Evolutionary conservation across 768 basidiomycete genomes (phyloP), one percentile per base, ranked within the genome.

Genomic region (Macrocybe gigantea): DNA sequence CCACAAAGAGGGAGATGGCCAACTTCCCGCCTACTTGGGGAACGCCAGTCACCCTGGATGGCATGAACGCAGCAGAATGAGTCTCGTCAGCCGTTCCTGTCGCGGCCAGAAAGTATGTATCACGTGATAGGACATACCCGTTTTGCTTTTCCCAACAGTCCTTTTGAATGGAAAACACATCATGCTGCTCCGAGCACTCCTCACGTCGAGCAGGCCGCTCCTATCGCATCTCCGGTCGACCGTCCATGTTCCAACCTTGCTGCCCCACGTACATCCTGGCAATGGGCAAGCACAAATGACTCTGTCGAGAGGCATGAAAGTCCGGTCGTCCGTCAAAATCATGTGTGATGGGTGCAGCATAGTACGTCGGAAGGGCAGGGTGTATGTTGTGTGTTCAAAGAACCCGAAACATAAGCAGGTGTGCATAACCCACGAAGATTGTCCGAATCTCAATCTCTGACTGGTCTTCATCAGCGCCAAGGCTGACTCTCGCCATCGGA

Each of bases 341-440:
- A 88, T 95, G 82, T 99, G 95, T 66, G 92, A 93, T 52, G 91
- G 93, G 9, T 99, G 95, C 69, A 82, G 74, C 54, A 71, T 95
- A 41, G 95, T 97, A 33, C 79, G 77, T 66, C 73, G 94, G 58
- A 93, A 96, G 64, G 93, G 93, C 39, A 82, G 86, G 57, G 79
- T 97, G 33, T 96, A 94, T 67, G 83, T 97, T 38, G 79, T 96
- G 22, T 98, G 95, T 66, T 82, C 82, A 12, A 91, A 89, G 63
- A 92, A 98, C 57, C 90, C 94, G 2, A 97, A 95, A 64, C 95
- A 98, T 64, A 97, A 97, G 66, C 94, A 97, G 83, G 94, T 90
- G 49, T 44, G 77, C 44, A 42, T 47, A 38, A 22, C n/a, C 33
- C 29, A 45, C 13, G 35, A 13, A 29, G 9, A 7, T 34, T 32